Conservation (phyloP, 306 rosid genomes). For the Dalbergia cultrata region DNA sequence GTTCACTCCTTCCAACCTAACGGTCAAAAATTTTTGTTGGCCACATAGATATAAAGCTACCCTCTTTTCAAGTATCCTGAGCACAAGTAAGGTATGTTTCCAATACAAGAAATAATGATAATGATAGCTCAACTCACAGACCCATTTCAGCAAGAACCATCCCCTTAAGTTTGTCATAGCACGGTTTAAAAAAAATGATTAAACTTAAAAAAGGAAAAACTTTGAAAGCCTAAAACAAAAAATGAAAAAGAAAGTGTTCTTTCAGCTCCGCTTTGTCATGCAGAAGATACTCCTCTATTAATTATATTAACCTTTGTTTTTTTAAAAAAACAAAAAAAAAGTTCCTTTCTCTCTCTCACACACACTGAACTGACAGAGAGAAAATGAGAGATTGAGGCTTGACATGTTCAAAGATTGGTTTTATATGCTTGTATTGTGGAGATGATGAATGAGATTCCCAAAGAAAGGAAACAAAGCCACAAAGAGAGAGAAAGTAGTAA, state of each 20-base stretch:
- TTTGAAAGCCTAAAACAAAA: constrained; percentile 24
- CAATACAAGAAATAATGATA: constrained; percentile 78
- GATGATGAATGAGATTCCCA: constrained; percentile 84
- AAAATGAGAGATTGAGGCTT: constrained; percentile 57
- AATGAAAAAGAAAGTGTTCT: constrained; percentile 38
- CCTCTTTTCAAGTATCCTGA: constrained; percentile 58
- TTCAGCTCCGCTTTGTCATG: constrained; percentile 51
- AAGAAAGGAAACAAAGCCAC: constrained; percentile 49
- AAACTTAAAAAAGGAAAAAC: neutral
- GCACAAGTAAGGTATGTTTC: constrained; percentile 80
- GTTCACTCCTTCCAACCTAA: constrained; percentile 48
- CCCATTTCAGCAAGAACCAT: constrained; percentile 39
- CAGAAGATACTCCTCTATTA: constrained; percentile 55
- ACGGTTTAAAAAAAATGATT: neutral
- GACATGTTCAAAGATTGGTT: constrained; percentile 80
- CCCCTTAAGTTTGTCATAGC: constrained; percentile 37
- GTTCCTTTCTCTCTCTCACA: constrained; percentile 24
- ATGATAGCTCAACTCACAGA: constrained; percentile 60
- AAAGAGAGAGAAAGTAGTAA: constrained; percentile 24
- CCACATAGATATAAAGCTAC: constrained; percentile 52
- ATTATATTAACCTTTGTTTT: constrained; percentile 44
- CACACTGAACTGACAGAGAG: constrained; percentile 52
- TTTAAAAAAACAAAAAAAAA: neutral
- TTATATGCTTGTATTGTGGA: constrained; percentile 68
- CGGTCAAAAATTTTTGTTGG: constrained; percentile 56